phyloP scores from a whole-genome alignment of 2,329 filamentous ascomycete species.

The Stagonosporopsis rhizophila region DNA sequence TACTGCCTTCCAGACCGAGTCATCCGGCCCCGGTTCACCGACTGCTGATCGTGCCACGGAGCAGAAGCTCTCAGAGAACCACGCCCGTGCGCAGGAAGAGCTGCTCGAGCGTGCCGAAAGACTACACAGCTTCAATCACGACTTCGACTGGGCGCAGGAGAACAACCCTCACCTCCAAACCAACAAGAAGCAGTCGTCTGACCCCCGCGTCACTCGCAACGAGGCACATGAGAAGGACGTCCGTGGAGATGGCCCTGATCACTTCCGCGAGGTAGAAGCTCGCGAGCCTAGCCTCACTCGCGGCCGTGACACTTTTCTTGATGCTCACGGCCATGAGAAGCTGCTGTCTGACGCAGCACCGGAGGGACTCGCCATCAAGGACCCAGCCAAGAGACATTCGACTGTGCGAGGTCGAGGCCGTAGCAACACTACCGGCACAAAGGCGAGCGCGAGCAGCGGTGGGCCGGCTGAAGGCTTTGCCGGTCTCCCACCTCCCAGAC shows the following conservation, averaged over 20 bases:
- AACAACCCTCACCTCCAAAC: conserved; percentile 64
- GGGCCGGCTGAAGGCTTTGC: conserved; percentile 51
- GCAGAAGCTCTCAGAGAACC: conserved; percentile 50
- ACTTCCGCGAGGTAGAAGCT: conserved; percentile 62
- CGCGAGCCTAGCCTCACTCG: conserved; percentile 66
- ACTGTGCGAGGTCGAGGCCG: conserved; percentile 42
- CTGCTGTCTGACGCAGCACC: conserved; percentile 69
- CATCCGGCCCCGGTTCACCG: conserved; percentile 44
- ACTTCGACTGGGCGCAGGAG: conserved; percentile 68
- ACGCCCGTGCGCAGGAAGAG: conserved; percentile 60
- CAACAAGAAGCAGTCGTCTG: conserved; percentile 62
- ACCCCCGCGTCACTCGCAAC: conserved; percentile 67
- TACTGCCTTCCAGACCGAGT: conserved; percentile 60
- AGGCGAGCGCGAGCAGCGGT: conserved; percentile 39
- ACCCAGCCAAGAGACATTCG: conserved; percentile 57
- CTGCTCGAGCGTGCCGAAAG: conserved; percentile 63
- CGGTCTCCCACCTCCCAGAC: conserved; percentile 65
- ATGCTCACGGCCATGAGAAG: conserved; percentile 72
- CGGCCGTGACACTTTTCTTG: conserved; percentile 74
- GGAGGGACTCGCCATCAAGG: conserved; percentile 59
- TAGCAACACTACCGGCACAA: conserved; percentile 44
- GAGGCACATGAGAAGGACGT: conserved; percentile 75
- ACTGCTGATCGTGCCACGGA: conserved; percentile 46
- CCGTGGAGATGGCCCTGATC: conserved; percentile 77
- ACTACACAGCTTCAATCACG: conserved; percentile 76